These are phyloP conservation scores for Cladobotryum mycophilum DNA, from an alignment of 2,329 filamentous ascomycete species.

Conservation along the genomic window DNA sequence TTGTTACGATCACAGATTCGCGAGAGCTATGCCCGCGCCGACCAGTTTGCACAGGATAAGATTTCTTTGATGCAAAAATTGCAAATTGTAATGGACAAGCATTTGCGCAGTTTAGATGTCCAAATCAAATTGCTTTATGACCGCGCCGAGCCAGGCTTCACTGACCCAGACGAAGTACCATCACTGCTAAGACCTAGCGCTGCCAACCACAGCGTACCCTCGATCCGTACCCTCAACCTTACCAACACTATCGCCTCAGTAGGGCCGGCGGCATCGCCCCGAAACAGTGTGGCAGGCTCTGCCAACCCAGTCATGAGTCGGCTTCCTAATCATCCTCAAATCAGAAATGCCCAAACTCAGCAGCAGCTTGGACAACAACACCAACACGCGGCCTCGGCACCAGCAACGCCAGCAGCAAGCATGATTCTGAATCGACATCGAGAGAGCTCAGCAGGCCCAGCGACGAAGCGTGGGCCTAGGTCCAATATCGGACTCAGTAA, in stretches of 20 bases:
- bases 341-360: conserved; percentile 45
- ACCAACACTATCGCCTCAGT: conserved; percentile 29
- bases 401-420: conserved; percentile 53
- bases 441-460: conserved; percentile 55
- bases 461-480: conserved; percentile 48
- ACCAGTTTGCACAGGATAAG: conserved; percentile 70
- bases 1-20: conserved; percentile 57
- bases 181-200: conserved; percentile 55
- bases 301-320: conserved; percentile 38
- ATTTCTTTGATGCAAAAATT: conserved; percentile 61
- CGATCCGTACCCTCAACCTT: conserved; percentile 37
- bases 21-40: conserved; percentile 62
- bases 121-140: conserved; percentile 58
- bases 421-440: conserved; percentile 53
- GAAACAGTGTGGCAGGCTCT: conserved; percentile 24
- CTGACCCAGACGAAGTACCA: conserved; percentile 56
- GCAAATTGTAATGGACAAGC: conserved; percentile 54
- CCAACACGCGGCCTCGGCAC: conserved; percentile 47
- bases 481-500: conserved; percentile 42
- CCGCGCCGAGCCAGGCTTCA: conserved; percentile 54
- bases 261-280: conserved; percentile 21
- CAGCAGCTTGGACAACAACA: conserved; percentile 24
- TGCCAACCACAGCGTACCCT: conserved; percentile 41
- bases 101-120: conserved; percentile 55
- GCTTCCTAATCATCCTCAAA: conserved; percentile 37